Evolutionary conservation across 306 rosid genomes (phyloP).

Genomic region (Corylus heterophylla): DNA sequence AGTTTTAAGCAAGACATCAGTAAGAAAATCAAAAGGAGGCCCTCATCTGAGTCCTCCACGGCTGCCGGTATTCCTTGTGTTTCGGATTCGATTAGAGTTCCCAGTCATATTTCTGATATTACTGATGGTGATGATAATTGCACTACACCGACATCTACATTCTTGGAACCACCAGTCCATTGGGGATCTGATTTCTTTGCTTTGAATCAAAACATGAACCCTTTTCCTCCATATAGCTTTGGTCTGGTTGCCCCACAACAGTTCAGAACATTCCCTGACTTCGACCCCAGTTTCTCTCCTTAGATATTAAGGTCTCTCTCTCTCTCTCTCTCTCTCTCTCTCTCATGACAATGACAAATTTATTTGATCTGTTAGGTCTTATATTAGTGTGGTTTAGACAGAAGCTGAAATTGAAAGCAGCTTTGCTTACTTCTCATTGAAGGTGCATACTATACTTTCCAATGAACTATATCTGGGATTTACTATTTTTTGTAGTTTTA

Average conservation of each 20-base stretch:
- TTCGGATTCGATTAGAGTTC: conserved; percentile 14
- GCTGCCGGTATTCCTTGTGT: neutral
- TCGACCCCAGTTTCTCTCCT: conserved; percentile 12
- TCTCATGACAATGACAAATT: neutral
- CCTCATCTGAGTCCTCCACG: neutral
- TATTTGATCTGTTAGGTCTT: neutral
- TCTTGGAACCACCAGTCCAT: conserved; percentile 13
- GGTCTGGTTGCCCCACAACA: neutral
- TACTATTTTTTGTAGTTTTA: neutral
- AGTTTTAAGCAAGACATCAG: conserved; percentile 43
- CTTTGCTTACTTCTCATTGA: conserved; percentile 6
- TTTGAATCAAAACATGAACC: conserved; percentile 11
- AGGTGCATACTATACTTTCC: neutral
- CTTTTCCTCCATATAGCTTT: neutral
- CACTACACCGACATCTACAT: conserved; percentile 30
- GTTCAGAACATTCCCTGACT: conserved; percentile 4
- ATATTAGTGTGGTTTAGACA: neutral
- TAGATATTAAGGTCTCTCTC: conserved; percentile 3
- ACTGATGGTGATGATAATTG: conserved; percentile 17
- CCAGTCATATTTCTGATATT: conserved; percentile 18
- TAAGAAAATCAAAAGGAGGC: conserved; percentile 24
- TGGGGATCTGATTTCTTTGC: neutral
- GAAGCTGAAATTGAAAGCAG: neutral
- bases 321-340: neutral
- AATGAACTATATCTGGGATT: neutral